Percentiles rank a stretch among this genome's conserved stretches.
These are phyloP conservation scores for Eutypella sp. DNA, from an alignment of 2,329 filamentous ascomycete species.

Conservation along the genomic window DNA sequence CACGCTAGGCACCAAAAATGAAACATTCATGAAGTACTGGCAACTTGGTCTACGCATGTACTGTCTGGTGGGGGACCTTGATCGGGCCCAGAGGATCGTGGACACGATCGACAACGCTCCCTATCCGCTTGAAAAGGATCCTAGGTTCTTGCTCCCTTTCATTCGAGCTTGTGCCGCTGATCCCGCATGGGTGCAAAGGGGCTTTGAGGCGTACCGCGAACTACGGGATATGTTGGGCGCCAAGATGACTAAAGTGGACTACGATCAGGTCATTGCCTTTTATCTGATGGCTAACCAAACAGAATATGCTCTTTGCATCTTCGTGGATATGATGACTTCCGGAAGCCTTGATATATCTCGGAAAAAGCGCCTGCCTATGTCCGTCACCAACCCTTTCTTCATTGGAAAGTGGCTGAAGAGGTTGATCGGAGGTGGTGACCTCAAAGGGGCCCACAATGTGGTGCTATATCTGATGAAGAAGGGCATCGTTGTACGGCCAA, in stretches of 20 bases:
- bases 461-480: conserved; percentile 69
- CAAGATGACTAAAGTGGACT: conserved; percentile 65
- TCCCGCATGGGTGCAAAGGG: conserved; percentile 44
- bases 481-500: conserved; percentile 62
- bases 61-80: conserved; percentile 51
- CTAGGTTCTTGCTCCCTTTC: conserved; percentile 60
- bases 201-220: conserved; percentile 63
- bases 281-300: conserved; percentile 64
- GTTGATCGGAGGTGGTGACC: conserved; percentile 66
- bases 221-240: conserved; percentile 57
- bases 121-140: conserved; percentile 41
- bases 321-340: conserved; percentile 84
- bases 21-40: conserved; percentile 52
- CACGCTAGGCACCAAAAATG: conserved; percentile 44
- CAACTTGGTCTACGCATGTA: conserved; percentile 63
- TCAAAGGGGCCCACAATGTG: conserved; percentile 67
- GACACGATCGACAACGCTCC: conserved; percentile 45
- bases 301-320: conserved; percentile 67
- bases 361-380: conserved; percentile 38
- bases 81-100: conserved; percentile 53
- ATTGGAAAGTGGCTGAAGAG: conserved; percentile 86
- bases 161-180: conserved; percentile 61
- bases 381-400: conserved; percentile 69
- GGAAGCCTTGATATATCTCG: conserved; percentile 45
- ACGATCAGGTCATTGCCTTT: conserved; percentile 66